Percentiles rank a stretch among this genome's conserved stretches.
Conservation (phyloP, 164 flowering plant species). For the Platanus orientalis region DNA sequence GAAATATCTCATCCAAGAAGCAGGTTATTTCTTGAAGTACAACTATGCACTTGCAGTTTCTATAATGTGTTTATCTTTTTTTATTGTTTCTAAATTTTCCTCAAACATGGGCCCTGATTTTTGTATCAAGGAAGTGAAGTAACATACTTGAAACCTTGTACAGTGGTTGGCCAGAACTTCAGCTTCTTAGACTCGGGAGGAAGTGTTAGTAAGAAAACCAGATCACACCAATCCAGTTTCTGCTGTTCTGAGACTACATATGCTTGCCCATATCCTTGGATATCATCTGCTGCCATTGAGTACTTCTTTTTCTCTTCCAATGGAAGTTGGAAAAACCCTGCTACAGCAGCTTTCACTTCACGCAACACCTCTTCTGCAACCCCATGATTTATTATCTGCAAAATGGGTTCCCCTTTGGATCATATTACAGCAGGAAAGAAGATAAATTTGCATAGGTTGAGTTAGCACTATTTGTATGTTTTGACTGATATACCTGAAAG, state of each 20-base stretch:
- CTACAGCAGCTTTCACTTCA: constrained; percentile 11
- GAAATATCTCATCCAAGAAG: background rate
- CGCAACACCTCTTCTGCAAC: constrained; percentile 16
- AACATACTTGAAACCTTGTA: constrained; percentile 14
- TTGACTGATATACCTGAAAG: too few relatives aligned
- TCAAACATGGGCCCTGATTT: too few relatives aligned
- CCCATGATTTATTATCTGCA: constrained; percentile 24
- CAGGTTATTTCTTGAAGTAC: background rate
- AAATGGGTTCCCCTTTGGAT: background rate
- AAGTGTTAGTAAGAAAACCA: constrained; percentile 8
- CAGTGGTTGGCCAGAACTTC: constrained; percentile 18
- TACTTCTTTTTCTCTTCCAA: constrained; percentile 20
- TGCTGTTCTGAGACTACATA: constrained; percentile 19
- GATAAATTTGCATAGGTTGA: too few relatives aligned
- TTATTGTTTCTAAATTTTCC: too few relatives aligned
- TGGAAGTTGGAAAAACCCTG: constrained; percentile 21
- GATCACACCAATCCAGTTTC: constrained; percentile 22
- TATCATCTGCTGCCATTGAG: constrained; percentile 19
- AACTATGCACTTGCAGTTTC: too few relatives aligned
- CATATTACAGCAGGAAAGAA: background rate
- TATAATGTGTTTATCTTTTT: too few relatives aligned
- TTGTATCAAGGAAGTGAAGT: background rate
- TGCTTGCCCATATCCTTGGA: constrained; percentile 29
- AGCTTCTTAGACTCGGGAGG: constrained; percentile 13
- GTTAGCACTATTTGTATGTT: too few relatives aligned